A percentile compares a stretch with the other conserved stretches of the same genome.
These are phyloP conservation scores for Penicillium polonicum DNA, from an alignment of 2,329 filamentous ascomycete species.

Conservation along the genomic window DNA sequence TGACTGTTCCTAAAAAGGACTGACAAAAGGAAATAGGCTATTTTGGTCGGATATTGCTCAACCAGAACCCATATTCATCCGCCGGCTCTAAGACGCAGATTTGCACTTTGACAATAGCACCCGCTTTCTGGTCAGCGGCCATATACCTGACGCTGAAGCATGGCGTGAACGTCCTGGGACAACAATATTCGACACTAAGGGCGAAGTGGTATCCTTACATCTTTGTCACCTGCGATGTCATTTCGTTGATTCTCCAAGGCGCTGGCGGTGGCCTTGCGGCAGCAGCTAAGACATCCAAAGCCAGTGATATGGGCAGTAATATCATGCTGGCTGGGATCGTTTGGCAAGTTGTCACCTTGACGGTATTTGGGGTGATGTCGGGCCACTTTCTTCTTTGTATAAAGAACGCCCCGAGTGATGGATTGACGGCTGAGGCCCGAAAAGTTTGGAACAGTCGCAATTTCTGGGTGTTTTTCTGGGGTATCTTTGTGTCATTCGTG, in stretches of 20 bases:
- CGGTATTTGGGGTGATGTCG: neutral
- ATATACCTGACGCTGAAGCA: neutral
- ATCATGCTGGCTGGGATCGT: neutral
- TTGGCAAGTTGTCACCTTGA: neutral
- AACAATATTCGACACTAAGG: neutral
- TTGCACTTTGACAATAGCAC: neutral
- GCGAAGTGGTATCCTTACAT: neutral
- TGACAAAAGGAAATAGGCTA: neutral
- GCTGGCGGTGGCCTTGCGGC: neutral
- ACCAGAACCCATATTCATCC: neutral
- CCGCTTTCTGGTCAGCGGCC: neutral
- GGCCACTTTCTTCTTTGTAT: neutral
- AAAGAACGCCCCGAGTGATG: neutral
- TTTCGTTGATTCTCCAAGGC: neutral
- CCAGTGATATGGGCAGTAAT: neutral
- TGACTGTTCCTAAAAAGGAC: rapidly evolving
- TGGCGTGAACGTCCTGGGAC: neutral
- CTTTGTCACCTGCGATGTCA: neutral
- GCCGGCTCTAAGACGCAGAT: neutral
- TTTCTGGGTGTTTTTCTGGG: neutral
- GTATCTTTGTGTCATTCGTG: neutral
- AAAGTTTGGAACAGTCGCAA: neutral
- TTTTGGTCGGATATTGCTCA: neutral
- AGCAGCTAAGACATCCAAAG: neutral
- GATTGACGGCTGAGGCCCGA: neutral